These are phyloP conservation scores for Mycena albidolilacea DNA, from an alignment of 768 basidiomycete species.

Conservation along the genomic window DNA sequence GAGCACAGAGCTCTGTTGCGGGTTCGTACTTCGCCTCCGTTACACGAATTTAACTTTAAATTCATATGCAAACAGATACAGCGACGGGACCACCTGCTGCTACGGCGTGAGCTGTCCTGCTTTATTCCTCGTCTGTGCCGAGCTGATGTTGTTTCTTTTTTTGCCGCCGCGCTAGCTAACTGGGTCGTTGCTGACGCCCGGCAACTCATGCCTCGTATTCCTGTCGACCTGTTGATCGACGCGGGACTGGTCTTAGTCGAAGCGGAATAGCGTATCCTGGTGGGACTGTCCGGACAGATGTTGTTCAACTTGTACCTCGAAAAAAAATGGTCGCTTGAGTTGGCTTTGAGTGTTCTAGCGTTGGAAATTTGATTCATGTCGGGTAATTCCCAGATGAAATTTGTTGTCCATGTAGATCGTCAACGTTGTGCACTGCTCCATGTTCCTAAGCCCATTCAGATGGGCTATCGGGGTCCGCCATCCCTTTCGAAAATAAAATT, in stretches of 20 bases:
- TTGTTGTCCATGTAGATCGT: not conserved
- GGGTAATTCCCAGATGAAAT: not conserved
- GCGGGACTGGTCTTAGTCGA: not conserved
- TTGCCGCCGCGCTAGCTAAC: not conserved
- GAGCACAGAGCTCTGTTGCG: constrained; percentile 23
- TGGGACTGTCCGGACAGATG: no score
- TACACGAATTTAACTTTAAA: constrained; percentile 5
- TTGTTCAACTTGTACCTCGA: not conserved
- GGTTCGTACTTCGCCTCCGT: constrained; percentile 13
- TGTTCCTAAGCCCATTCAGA: constrained; percentile 6
- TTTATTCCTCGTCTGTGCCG: constrained; percentile 5
- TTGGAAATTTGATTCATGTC: not conserved
- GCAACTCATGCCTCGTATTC: constrained; percentile 4
- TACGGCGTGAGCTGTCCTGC: constrained; percentile 12
- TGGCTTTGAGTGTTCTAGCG: not conserved
- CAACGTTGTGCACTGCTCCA: constrained; percentile 12
- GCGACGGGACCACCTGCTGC: constrained; percentile 19
- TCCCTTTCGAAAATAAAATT: no score
- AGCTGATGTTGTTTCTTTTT: constrained; percentile 10
- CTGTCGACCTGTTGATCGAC: not conserved
- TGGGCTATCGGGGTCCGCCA: no score
- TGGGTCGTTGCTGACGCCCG: constrained; percentile 11
- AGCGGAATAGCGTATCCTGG: not conserved
- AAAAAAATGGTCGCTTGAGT: not conserved
- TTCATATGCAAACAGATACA: constrained; percentile 16